phyloP scores from a whole-genome alignment of 352 stramenopile genomes.

The Stramenopiles sp. region DNA sequence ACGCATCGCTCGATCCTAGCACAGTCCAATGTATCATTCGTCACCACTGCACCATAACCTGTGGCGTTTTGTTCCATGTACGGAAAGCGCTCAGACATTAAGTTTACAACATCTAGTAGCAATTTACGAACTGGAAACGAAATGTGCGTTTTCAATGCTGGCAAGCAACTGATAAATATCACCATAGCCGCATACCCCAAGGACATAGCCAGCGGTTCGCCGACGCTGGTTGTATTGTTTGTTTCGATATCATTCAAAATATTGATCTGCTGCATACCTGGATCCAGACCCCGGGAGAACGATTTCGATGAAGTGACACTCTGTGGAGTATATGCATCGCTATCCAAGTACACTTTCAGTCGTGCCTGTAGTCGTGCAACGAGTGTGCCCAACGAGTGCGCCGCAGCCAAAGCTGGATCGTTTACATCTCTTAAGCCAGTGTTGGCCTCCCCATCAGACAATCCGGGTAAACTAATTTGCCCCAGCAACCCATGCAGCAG shows the following conservation, averaged over 20 bases:
- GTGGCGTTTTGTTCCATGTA: not conserved
- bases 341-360: not conserved
- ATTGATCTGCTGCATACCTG: not conserved
- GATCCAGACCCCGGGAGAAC: not conserved
- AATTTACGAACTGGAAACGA: not conserved
- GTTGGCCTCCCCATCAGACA: not conserved
- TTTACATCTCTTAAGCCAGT: not conserved
- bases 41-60: not conserved
- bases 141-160: not conserved
- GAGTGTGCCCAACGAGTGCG: not conserved
- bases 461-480: not conserved
- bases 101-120: not conserved
- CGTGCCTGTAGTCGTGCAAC: not conserved
- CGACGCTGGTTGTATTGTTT: not conserved
- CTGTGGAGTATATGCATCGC: not conserved
- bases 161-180: not conserved
- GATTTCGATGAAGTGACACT: not conserved
- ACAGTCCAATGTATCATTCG: not conserved
- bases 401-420: not conserved
- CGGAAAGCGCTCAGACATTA: not conserved
- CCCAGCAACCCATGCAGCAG: not conserved
- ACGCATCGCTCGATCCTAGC: not conserved
- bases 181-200: not conserved
- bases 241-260: not conserved
- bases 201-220: not conserved